A percentile compares a stretch with the other conserved stretches of the same genome.
phyloP scores from a whole-genome alignment of 140 eudicot species.

The Senecio squalidus region DNA sequence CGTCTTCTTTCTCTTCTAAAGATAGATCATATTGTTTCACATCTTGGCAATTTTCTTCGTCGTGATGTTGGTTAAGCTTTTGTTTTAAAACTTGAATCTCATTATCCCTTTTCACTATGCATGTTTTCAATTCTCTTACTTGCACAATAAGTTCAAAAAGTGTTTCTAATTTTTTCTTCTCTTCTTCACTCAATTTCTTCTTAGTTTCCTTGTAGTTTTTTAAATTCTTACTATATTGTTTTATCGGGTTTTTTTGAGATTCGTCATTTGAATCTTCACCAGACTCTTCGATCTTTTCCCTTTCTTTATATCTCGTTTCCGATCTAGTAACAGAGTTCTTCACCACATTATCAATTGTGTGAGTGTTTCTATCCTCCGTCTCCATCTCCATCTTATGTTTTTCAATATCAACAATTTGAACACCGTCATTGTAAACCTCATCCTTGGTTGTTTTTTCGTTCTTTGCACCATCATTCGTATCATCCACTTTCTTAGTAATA shows the following conservation, averaged over 20 bases:
- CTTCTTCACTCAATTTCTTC: slow-evolving; percentile 50
- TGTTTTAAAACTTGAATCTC: slow-evolving; percentile 61
- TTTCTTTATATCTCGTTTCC: background rate
- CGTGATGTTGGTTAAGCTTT: slow-evolving; percentile 34
- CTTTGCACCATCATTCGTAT: background rate
- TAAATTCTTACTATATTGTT: slow-evolving; percentile 54
- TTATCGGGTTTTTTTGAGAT: slow-evolving; percentile 41
- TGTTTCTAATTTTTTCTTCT: slow-evolving; percentile 42
- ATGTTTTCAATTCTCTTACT: slow-evolving; percentile 45
- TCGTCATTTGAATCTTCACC: background rate
- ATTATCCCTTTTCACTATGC: slow-evolving; percentile 49
- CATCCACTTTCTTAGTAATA: background rate
- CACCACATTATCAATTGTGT: background rate
- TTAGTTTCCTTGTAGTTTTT: slow-evolving; percentile 71
- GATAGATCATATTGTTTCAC: slow-evolving; percentile 21
- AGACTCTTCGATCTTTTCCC: background rate
- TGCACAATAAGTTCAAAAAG: slow-evolving; percentile 46
- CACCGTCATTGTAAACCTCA: background rate
- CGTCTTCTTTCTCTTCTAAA: slow-evolving; percentile 13
- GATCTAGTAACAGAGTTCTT: background rate
- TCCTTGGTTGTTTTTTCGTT: background rate
- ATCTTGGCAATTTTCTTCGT: slow-evolving; percentile 21
- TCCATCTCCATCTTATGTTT: background rate
- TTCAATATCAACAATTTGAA: background rate
- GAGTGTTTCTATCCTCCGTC: background rate